Base-by-base conservation (phyloP, 345 rosid genomes). In the Populus davidiana region DNA sequence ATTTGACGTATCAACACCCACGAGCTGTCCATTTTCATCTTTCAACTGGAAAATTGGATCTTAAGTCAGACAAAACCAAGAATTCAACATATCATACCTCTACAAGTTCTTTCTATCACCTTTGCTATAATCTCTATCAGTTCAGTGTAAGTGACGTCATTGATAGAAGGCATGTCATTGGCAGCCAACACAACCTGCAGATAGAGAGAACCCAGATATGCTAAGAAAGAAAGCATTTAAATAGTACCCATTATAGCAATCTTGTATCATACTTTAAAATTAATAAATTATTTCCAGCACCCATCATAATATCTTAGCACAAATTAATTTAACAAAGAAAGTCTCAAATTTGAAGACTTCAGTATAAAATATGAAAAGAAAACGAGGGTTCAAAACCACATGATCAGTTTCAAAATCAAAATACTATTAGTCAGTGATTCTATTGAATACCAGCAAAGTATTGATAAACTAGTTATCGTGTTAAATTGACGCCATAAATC, bases 131-230 rank as follows among this genome's bases (percentile, higher is more conserved):
- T 91, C 88, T 89, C 93, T 68, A 92, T 84, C 76, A 96, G 88
- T 83, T 96, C 99, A 67, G 81, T 83, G 80, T 94, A 94, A 23
- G 99, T 96, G 68, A 96, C 89, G 75, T 96, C 99, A 38, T 96
- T 96, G 80, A 96, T 94, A 49, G 99, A 96, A 68, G 99, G 99
- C 80, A 96, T 85, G 79, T 92, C 97, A 87, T 96, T 96, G 75
- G 99, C 97, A 76, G 98, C 99, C 89, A 96, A 80, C 61, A 96
- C 94, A 77, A 96, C 98, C 99, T 96, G 89, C 69, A 80, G 67
- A 35, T 13, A 21, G 23, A 20, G 44, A 5, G 23, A 20, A 21
- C n/a, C 16, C 13, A 5, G 10, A 16, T 31, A 41, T 5, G 41
- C 11, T 12, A 3, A 38, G 12, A 16, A 39, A 56, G 67, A 31